Base-by-base conservation (phyloP, 805 yeast genomes). In the Saccharomycopsis babjevae region DNA sequence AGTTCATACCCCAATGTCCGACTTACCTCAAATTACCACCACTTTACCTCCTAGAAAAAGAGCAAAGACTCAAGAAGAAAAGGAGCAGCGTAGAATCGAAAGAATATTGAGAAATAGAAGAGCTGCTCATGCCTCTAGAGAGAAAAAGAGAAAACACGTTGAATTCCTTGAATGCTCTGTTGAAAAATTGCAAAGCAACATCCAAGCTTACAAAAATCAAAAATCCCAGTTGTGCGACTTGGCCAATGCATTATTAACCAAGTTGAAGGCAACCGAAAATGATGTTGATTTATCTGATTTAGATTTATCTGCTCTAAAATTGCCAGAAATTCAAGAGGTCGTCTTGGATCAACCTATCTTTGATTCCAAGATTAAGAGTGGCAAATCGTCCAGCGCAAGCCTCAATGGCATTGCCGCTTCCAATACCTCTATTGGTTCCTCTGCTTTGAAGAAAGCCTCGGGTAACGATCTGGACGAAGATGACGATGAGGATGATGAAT, bases 81-180 rank as follows among this genome's bases (percentile, higher is more conserved):
- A 93, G 76, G 98, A 94, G 73, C 98, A 93, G 76, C 85, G 98
- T 66, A 82, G 97, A 56, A 84, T 92, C 59, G 98, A 94, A 74
- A 79, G 99, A 58, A 92, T 94, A 57, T 78, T 93, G 68, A 82
- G 99, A 71, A 93, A 93, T 74, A 83, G 98, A 70, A 87, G 93
- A 71, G 98, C 98, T 16, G 99, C 99, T 56, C 98, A 93, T 72
- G 96, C 97, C 59, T 89, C 97, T 34, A 83, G 99, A 66, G 99
- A 94, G 71, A 92, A 93, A 82, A 93, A 93, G 81, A 83, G 98
- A 71, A 83, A 85, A 70, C 96, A 93, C 71, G 86, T 94, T 61
- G 97, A 91, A 73, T 84, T 82, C 64, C 79, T 94, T 66, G 97
- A 93, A 73, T 72, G 76, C 43, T 72, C 72, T 58, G 73, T 75